Evolutionary conservation across 1,284 basidiomycete species (phyloP).

Genomic region (Phellopilus nigrolimitatus): DNA sequence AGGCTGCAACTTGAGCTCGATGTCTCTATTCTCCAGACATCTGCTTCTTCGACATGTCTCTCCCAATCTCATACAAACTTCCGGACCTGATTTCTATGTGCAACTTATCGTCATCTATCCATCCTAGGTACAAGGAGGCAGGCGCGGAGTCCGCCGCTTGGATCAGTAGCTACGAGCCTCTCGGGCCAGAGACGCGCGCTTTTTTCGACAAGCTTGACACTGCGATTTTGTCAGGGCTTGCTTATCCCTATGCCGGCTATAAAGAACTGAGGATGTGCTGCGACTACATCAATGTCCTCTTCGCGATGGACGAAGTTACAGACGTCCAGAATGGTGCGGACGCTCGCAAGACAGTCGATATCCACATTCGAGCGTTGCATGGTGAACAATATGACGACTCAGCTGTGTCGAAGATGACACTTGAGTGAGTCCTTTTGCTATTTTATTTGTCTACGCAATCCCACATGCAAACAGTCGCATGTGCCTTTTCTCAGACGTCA

Average conservation of each 20-base stretch:
- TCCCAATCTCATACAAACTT: too few relatives aligned
- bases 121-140: neutral
- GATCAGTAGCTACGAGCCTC: neutral
- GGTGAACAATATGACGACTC: neutral
- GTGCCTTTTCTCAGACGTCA: too few relatives aligned
- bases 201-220: neutral
- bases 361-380: neutral
- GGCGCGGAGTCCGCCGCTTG: neutral
- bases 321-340: conserved; percentile 3
- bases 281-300: conserved; percentile 5
- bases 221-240: neutral
- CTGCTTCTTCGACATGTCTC: too few relatives aligned
- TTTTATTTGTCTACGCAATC: neutral
- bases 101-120: too few relatives aligned
- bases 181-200: neutral
- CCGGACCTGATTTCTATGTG: neutral
- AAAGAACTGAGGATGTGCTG: conserved; percentile 2
- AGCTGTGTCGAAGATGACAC: neutral
- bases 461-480: too few relatives aligned
- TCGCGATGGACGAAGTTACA: conserved; percentile 8
- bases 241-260: conserved; percentile 3
- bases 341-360: neutral
- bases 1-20: too few relatives aligned
- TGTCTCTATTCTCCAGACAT: too few relatives aligned
- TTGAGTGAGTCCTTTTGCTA: neutral